A percentile compares a stretch with the other conserved stretches of the same genome.
These are phyloP conservation scores for Tolypocladium sp. DNA, from an alignment of 2,329 filamentous ascomycete genomes.

Conservation along the genomic window DNA sequence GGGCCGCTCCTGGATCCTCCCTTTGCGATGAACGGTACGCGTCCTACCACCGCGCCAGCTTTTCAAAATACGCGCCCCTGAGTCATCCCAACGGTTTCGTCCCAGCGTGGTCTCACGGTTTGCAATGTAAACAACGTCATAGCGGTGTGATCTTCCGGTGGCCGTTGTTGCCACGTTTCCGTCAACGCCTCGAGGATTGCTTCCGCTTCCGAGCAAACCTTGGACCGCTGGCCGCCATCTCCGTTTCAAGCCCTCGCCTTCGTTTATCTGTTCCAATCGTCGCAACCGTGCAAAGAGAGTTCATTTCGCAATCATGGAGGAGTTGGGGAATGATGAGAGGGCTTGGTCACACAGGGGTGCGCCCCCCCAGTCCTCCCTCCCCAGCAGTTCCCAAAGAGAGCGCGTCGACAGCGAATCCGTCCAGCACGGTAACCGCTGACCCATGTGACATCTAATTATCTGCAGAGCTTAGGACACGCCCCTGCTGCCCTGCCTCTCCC, in stretches of 20 bases:
- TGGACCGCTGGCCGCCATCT: neutral
- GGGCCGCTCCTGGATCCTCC: neutral
- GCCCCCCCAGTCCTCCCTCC: neutral
- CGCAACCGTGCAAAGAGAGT: neutral
- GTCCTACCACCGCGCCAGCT: neutral
- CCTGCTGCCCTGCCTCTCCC: neutral
- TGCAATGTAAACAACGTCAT: neutral
- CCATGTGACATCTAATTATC: neutral
- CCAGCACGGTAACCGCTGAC: neutral
- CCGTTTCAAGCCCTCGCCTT: neutral
- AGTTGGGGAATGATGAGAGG: neutral
- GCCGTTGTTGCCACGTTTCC: no score
- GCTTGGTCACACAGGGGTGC: no score
- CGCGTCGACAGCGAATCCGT: neutral
- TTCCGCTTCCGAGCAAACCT: neutral
- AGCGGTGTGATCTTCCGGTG: neutral
- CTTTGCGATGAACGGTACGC: neutral
- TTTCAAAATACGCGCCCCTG: neutral
- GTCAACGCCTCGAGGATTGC: neutral
- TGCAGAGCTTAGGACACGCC: neutral
- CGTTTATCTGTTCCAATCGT: neutral
- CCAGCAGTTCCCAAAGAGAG: neutral
- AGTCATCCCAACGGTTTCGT: neutral
- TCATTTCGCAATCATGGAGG: neutral
- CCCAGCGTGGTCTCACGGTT: neutral